Evolutionary conservation across 2,329 filamentous ascomycete species (phyloP).

Genomic region (Colletotrichum theobromicola): DNA sequence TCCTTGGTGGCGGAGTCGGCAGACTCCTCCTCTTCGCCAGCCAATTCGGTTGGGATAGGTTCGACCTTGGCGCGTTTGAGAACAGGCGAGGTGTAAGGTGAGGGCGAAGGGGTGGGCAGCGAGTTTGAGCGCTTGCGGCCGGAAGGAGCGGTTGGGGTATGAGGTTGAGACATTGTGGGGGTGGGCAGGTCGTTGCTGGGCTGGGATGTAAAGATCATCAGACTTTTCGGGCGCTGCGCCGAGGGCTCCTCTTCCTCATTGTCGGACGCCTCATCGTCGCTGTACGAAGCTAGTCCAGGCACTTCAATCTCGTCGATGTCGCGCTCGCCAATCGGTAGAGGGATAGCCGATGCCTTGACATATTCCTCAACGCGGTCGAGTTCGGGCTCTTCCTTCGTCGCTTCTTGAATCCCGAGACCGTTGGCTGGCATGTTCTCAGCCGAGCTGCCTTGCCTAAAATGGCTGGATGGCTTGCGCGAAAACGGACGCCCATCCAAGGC

Average conservation of each 20-base stretch:
- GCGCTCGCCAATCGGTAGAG: constrained; percentile 69
- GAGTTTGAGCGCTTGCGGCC: constrained; percentile 54
- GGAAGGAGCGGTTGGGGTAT: constrained; percentile 37
- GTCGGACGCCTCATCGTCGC: constrained; percentile 64
- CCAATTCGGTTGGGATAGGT: background rate
- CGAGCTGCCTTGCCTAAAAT: constrained; percentile 43
- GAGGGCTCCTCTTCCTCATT: constrained; percentile 36
- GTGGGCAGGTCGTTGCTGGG: constrained; percentile 34
- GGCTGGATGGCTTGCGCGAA: constrained; percentile 50
- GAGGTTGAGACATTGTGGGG: constrained; percentile 37
- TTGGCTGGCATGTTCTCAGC: constrained; percentile 41
- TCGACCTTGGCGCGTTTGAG: constrained; percentile 17
- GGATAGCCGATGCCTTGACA: constrained; percentile 61
- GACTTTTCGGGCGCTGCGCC: constrained; percentile 52
- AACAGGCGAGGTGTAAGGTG: constrained; percentile 25
- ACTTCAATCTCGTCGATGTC: constrained; percentile 84
- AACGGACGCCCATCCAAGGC: constrained; percentile 52
- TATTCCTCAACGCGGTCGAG: constrained; percentile 38
- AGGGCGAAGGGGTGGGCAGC: constrained; percentile 45
- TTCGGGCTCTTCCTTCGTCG: constrained; percentile 6
- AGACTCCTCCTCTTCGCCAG: background rate
- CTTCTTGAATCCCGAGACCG: constrained; percentile 18
- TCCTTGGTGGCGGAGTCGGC: constrained; percentile 3
- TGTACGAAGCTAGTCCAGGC: constrained; percentile 68
- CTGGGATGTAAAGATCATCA: constrained; percentile 37